A percentile compares a stretch with the other conserved stretches of the same genome.
Evolutionary conservation across 1,139 yeast species (phyloP).

Genomic region (Suhomyces bolitotheri): DNA sequence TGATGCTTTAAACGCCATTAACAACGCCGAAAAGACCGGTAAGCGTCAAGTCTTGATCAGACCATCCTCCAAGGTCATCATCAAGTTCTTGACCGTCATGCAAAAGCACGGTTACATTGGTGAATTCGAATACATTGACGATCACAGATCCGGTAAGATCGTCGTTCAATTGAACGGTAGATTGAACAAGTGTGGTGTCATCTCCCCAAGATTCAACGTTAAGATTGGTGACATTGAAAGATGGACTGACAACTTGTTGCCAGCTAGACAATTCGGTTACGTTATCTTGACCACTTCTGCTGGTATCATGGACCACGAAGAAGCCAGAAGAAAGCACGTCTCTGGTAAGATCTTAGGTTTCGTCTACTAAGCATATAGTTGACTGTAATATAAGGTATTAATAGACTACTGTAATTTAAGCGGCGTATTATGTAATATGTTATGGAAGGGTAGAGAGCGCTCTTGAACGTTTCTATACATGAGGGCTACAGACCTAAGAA

Average conservation of each 20-base stretch:
- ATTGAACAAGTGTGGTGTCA: slow-evolving; percentile 98
- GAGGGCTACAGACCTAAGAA: too few relatives aligned
- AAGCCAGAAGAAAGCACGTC: slow-evolving; percentile 99
- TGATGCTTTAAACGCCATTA: slow-evolving; percentile 97
- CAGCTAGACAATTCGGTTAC: slow-evolving; percentile 98
- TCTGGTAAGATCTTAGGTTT: slow-evolving; percentile 97
- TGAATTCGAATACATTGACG: slow-evolving; percentile 97
- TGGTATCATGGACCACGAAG: slow-evolving; percentile 99
- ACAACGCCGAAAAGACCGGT: slow-evolving; percentile 99
- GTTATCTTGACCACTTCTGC: slow-evolving; percentile 98
- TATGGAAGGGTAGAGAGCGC: too few relatives aligned
- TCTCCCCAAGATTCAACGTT: slow-evolving; percentile 97
- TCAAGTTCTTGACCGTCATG: slow-evolving; percentile 95
- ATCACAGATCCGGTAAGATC: slow-evolving; percentile 98
- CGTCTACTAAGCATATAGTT: slow-evolving; percentile 54
- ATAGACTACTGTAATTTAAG: slow-evolving; percentile 3
- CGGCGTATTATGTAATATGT: too few relatives aligned
- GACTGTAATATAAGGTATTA: slow-evolving; percentile 12
- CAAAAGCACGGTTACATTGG: slow-evolving; percentile 98
- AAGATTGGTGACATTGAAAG: slow-evolving; percentile 91
- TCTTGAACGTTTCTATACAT: too few relatives aligned
- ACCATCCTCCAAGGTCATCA: slow-evolving; percentile 98
- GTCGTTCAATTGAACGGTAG: slow-evolving; percentile 97
- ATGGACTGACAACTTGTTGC: slow-evolving; percentile 97
- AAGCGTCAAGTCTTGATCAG: slow-evolving; percentile 98